A percentile compares a stretch with the other conserved stretches of the same genome.
Conservation (phyloP, 2,329 filamentous ascomycete species). For the Trichophyton schoenleinii region DNA sequence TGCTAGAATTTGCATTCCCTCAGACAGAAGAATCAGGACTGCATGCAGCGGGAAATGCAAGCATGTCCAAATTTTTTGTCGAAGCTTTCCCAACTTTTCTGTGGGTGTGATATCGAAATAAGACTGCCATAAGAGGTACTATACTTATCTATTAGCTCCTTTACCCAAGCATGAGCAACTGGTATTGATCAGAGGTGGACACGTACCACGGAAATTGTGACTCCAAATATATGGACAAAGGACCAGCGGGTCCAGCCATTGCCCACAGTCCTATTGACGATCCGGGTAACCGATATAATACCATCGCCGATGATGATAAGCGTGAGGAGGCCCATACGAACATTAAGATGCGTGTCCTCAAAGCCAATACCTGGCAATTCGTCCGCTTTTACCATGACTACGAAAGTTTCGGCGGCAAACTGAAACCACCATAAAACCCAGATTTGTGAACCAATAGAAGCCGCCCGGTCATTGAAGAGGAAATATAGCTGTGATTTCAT, state of each 20-base stretch:
- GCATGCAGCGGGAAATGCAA: slow-evolving; percentile 11
- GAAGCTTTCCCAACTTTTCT: slow-evolving; percentile 39
- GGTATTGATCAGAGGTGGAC: not conserved
- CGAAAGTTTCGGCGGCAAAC: slow-evolving; percentile 40
- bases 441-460: slow-evolving; percentile 19
- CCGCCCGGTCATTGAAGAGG: slow-evolving; percentile 18
- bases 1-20: slow-evolving; percentile 48
- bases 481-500: slow-evolving; percentile 23
- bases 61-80: slow-evolving; percentile 42
- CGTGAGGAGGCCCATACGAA: slow-evolving; percentile 51
- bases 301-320: slow-evolving; percentile 56
- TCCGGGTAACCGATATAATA: slow-evolving; percentile 47
- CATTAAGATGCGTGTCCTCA: slow-evolving; percentile 49
- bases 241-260: slow-evolving; percentile 31
- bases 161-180: not conserved
- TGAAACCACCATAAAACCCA: slow-evolving; percentile 46
- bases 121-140: slow-evolving; percentile 50
- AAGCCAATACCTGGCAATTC: slow-evolving; percentile 47
- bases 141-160: not conserved
- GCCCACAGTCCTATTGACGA: slow-evolving; percentile 40
- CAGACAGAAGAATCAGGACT: slow-evolving; percentile 50
- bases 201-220: slow-evolving; percentile 28
- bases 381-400: slow-evolving; percentile 43
- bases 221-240: slow-evolving; percentile 28
- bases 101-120: slow-evolving; percentile 47